Conservation (phyloP, 345 rosid species). For the Melaleuca quinquenervia region DNA sequence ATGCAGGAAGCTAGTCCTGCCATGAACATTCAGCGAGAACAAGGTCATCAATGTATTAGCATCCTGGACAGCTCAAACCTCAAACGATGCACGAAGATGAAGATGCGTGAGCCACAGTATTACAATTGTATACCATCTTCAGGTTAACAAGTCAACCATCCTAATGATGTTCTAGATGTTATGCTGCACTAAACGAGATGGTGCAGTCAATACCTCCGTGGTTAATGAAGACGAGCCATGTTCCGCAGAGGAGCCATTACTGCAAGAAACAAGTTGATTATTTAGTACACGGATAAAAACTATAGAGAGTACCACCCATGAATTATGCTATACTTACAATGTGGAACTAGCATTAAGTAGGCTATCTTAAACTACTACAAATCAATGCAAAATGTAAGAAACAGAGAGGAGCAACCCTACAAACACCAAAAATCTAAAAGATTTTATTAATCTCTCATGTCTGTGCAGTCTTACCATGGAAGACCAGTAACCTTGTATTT, state of each 20-base stretch:
- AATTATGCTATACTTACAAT: not conserved
- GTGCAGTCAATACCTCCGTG: not conserved
- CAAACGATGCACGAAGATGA: not conserved
- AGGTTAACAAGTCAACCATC: not conserved
- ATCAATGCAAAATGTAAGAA: not conserved
- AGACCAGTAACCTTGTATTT: constrained; percentile 49
- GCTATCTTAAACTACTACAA: not conserved
- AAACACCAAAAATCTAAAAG: not conserved
- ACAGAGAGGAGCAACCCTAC: not conserved
- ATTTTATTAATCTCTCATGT: not conserved
- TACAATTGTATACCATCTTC: not conserved
- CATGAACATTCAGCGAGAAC: not conserved
- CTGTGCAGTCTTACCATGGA: constrained; percentile 20
- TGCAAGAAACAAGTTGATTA: not conserved
- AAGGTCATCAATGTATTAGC: not conserved
- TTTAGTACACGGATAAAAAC: not conserved
- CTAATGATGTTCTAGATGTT: not conserved
- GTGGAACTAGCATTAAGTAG: not conserved
- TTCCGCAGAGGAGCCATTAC: not conserved
- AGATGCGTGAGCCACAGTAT: not conserved
- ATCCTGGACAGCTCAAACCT: not conserved
- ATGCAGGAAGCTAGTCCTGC: not conserved
- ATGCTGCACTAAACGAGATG: not conserved
- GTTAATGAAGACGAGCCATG: not conserved
- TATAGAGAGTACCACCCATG: not conserved